Conservation (phyloP, 2,329 filamentous ascomycete genomes). For the Aspergillus sp. region DNA sequence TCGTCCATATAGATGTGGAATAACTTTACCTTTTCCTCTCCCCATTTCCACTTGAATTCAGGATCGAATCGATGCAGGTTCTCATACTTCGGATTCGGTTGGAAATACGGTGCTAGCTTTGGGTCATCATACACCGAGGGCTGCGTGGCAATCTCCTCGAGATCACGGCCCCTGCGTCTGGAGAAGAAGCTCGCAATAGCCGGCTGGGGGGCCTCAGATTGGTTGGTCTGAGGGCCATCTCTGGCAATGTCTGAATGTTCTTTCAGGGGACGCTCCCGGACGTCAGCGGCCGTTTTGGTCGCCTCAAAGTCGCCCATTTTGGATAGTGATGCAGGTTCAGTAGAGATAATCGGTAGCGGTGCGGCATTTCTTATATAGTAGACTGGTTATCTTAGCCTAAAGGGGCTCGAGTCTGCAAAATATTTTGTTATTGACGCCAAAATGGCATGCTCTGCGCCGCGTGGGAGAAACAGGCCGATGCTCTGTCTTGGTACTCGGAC, state of each 20-base stretch:
- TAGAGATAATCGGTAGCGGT: not conserved
- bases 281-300: not conserved
- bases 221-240: not conserved
- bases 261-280: not conserved
- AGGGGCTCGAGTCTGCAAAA: not conserved
- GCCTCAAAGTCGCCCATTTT: not conserved
- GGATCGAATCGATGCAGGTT: conserved; percentile 41
- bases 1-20: not conserved
- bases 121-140: conserved; percentile 46
- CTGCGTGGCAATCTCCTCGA: conserved; percentile 7
- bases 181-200: not conserved
- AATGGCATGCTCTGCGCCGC: not conserved
- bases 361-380: not conserved
- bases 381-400: not conserved
- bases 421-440: conserved; percentile 1
- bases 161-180: not conserved
- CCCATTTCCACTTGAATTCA: conserved; percentile 27
- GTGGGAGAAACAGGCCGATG: not conserved
- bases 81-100: conserved; percentile 31
- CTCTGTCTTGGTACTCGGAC: not conserved
- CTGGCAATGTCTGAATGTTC: not conserved
- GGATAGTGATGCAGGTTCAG: not conserved
- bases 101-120: conserved; percentile 33
- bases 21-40: conserved; percentile 23
- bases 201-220: not conserved